These are phyloP conservation scores for Lycium barbarum DNA, from an alignment of 257 asterid genomes.

Conservation along the genomic window DNA sequence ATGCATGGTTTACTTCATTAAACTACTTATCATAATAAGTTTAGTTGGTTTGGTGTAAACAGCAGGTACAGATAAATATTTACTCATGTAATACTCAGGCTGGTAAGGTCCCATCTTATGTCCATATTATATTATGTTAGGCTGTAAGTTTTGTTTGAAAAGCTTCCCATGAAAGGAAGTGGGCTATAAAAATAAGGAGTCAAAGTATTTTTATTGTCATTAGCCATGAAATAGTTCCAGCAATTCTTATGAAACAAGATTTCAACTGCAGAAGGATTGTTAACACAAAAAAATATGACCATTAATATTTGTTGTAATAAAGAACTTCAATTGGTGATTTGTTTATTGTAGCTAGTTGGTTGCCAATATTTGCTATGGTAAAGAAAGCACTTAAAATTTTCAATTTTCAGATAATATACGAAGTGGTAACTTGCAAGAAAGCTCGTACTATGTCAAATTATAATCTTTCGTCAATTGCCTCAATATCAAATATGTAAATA, in stretches of 20 bases:
- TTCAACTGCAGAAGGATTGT: neutral
- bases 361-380: neutral
- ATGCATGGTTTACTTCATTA: too few relatives aligned
- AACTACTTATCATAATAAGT: too few relatives aligned
- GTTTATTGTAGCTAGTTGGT: neutral
- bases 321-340: too few relatives aligned
- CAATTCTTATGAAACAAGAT: neutral
- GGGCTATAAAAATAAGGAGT: neutral
- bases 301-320: neutral
- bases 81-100: too few relatives aligned
- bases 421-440: constrained; percentile 17
- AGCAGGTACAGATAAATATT: too few relatives aligned
- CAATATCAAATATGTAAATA: too few relatives aligned
- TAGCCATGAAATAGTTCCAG: too few relatives aligned
- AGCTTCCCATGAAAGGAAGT: neutral
- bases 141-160: neutral
- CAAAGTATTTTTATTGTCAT: neutral
- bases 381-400: neutral
- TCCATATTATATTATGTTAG: too few relatives aligned
- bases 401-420: neutral
- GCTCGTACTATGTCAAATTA: neutral
- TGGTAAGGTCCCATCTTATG: too few relatives aligned
- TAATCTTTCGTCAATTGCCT: neutral
- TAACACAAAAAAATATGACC: neutral
- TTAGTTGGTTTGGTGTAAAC: too few relatives aligned